Conservation (phyloP, 768 basidiomycete species). For the Naematelia encephala region DNA sequence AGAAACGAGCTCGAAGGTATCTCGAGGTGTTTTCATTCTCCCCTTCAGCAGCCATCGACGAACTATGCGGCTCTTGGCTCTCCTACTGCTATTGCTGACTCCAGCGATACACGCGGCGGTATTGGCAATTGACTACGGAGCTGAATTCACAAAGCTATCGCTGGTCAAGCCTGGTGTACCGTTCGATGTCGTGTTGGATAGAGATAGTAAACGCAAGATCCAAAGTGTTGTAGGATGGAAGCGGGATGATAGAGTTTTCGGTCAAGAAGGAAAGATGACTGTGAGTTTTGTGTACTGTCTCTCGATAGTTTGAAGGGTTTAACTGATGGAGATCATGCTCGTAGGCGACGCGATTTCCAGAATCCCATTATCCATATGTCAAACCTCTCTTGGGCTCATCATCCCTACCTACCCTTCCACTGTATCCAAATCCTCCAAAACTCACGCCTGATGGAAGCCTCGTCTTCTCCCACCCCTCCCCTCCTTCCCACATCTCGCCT, state of each 20-base stretch:
- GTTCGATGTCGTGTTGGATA: constrained; percentile 93
- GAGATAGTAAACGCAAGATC: constrained; percentile 95
- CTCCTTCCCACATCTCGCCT: constrained; percentile 34
- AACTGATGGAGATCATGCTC: constrained; percentile 14
- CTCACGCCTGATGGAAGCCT: constrained; percentile 32
- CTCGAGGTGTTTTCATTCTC: too few relatives aligned
- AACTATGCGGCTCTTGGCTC: constrained; percentile 7
- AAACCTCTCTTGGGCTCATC: constrained; percentile 71
- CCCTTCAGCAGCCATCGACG: background rate
- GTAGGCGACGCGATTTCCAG: constrained; percentile 88
- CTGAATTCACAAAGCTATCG: constrained; percentile 95
- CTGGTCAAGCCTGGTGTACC: constrained; percentile 90
- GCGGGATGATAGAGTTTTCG: constrained; percentile 77
- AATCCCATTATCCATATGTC: constrained; percentile 76
- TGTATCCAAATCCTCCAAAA: constrained; percentile 45
- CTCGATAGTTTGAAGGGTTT: too few relatives aligned
- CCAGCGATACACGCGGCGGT: constrained; percentile 56
- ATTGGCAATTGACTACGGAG: constrained; percentile 96
- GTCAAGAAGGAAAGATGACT: constrained; percentile 79
- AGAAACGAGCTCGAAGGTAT: background rate
- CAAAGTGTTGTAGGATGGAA: constrained; percentile 89
- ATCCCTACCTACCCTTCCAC: constrained; percentile 20
- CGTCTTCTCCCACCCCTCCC: constrained; percentile 41
- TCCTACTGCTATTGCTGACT: constrained; percentile 25
- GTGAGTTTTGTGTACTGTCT: constrained; percentile 58